A percentile compares a stretch with the other conserved stretches of the same genome.
phyloP scores from a whole-genome alignment of 495 filamentous ascomycete genomes.

The Gamarada debralockiae region DNA sequence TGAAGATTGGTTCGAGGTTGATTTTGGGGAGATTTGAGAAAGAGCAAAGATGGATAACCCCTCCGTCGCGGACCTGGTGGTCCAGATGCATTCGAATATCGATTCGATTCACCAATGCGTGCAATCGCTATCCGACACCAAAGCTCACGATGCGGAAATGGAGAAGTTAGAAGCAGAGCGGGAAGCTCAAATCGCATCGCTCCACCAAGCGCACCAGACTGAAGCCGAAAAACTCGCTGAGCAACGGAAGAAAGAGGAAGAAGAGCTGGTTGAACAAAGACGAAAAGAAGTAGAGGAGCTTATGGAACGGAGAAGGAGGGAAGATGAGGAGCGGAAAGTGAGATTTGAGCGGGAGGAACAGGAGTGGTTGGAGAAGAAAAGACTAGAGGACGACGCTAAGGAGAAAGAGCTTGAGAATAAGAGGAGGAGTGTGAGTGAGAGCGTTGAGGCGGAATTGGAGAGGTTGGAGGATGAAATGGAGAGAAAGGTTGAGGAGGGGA shows the following conservation, averaged over 20 bases:
- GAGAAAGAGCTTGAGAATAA: neutral
- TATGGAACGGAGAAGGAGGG: slow-evolving; percentile 12
- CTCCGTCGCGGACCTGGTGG: slow-evolving; percentile 18
- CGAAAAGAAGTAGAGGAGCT: slow-evolving; percentile 17
- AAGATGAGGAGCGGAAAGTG: slow-evolving; percentile 15
- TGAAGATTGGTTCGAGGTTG: too few species aligned
- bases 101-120: slow-evolving; percentile 16
- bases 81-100: slow-evolving; percentile 15
- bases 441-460: slow-evolving; percentile 15
- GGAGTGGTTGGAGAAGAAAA: slow-evolving; percentile 15
- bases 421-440: slow-evolving; percentile 5
- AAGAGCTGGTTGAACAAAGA: slow-evolving; percentile 16
- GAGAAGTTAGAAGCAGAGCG: neutral
- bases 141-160: slow-evolving; percentile 15
- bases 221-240: slow-evolving; percentile 1
- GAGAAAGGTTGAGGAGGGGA: slow-evolving; percentile 21
- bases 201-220: neutral
- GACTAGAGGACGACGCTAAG: slow-evolving; percentile 1
- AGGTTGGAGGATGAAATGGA: slow-evolving; percentile 23
- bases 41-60: too few species aligned
- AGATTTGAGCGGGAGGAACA: slow-evolving; percentile 5
- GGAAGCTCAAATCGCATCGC: slow-evolving; percentile 1
- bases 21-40: too few species aligned
- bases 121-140: slow-evolving; percentile 9
- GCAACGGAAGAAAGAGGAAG: slow-evolving; percentile 12